Evolutionary conservation across 352 stramenopile species (phyloP), one percentile per base, ranked within the genome.

Genomic region (Globisporangium mamillatum): DNA sequence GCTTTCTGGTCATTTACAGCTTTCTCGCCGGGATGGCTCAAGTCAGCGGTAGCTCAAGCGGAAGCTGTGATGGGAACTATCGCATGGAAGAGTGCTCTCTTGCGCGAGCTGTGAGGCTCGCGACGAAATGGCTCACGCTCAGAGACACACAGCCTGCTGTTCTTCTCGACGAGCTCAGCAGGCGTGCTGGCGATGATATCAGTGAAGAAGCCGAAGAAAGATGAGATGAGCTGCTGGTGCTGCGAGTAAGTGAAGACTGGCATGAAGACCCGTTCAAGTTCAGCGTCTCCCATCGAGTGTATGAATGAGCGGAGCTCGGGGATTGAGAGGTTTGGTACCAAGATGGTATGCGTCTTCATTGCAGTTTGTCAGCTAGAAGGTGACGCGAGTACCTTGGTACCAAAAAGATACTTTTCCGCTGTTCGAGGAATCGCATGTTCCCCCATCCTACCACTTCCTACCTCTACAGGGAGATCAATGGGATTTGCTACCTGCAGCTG

Each of bases 101-200:
- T 12, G 58, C 38, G 22, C 36, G 58, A 24, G 58, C 58, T n/a
- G 12, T 20, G 6, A 48, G 16, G 41, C 16, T 20, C 41, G 41
- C n/a, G 41, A n/a, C 16, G 41, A 50, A 50, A 50, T 50, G 41
- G 41, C 16, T 50, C 41, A 16, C 41, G 41, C 41, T 50, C 41
- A 50, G 41, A n/a, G 41, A 50, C 41, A 7, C 41, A n/a, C 41
- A n/a, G 41, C 4, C 14, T 16, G 5, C 41, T 10, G n/a, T n/a
- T 29, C 57, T 48, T 48, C 32, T 50, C 8, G n/a, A 63, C 6
- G 56, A 29, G 32, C 56, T 62, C 29, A 50, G 16, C 32, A 62
- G 9, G 16, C 24, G 29, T 9, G 56, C 20, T 20, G 7, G 22
- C 18, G 56, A 27, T 1, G 50, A 32, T 18, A 27, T 32, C 50